These are phyloP conservation scores for Globisporangium viniferum DNA, from an alignment of 352 stramenopile species.

Conservation along the genomic window DNA sequence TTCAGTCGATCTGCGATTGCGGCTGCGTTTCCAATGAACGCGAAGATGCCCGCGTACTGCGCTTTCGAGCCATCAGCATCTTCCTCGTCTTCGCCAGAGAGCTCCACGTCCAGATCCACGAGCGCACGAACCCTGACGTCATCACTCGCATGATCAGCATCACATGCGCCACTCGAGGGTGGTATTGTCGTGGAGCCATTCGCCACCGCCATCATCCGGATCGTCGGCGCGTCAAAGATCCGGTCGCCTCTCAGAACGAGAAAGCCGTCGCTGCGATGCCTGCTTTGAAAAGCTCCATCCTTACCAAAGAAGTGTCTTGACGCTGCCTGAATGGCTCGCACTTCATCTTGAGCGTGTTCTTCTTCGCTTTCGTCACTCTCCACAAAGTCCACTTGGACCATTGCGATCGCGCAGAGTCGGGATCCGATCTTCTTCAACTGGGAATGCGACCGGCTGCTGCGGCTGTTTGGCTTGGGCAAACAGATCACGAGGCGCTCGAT, in stretches of 20 bases:
- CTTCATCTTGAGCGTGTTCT: background rate
- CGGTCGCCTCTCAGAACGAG: conserved; percentile 14
- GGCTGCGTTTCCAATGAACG: conserved; percentile 5
- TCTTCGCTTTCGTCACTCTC: background rate
- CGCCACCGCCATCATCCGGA: conserved; percentile 24
- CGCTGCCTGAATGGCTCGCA: conserved; percentile 3
- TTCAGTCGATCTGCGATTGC: background rate
- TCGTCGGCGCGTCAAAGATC: conserved; percentile 24
- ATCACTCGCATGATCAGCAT: background rate
- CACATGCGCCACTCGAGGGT: background rate
- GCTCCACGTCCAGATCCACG: conserved; percentile 24
- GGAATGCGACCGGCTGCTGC: background rate
- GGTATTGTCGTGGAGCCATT: background rate
- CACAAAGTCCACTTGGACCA: conserved; percentile 16
- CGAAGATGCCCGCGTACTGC: conserved; percentile 20
- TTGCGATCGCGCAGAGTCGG: conserved; percentile 4
- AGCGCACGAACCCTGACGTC: conserved; percentile 16
- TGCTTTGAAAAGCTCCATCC: background rate
- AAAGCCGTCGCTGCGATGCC: conserved; percentile 17
- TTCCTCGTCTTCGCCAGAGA: background rate
- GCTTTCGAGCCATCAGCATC: background rate
- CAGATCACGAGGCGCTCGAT: conserved; percentile 22
- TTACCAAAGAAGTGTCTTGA: background rate
- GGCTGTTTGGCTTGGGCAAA: background rate
- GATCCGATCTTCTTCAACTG: conserved; percentile 1